These are phyloP conservation scores for Auriscalpium orientale DNA, from an alignment of 768 basidiomycete genomes.

Conservation along the genomic window DNA sequence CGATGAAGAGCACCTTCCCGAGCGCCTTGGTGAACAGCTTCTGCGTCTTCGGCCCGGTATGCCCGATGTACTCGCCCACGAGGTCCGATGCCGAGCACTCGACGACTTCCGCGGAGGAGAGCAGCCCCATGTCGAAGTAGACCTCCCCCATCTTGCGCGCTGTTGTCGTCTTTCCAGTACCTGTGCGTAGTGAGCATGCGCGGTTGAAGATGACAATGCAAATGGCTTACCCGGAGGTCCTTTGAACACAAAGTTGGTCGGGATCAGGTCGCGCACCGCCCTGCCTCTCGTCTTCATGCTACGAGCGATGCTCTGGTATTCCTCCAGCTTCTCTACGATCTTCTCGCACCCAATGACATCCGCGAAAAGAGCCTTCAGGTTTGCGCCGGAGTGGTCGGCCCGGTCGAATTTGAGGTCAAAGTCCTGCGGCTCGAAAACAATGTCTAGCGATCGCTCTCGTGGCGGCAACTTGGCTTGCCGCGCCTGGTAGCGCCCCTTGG, in stretches of 20 bases:
- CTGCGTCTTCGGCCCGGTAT: conserved; percentile 61
- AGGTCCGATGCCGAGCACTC: conserved; percentile 68
- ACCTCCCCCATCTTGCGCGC: conserved; percentile 58
- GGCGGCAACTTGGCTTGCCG: conserved; percentile 15
- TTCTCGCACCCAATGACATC: conserved; percentile 57
- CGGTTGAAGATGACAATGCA: not conserved
- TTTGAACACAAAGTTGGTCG: conserved; percentile 63
- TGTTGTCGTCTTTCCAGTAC: conserved; percentile 57
- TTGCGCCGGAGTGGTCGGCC: conserved; percentile 34
- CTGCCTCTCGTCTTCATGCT: conserved; percentile 32
- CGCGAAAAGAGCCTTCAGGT: conserved; percentile 49
- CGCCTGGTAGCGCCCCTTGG: conserved; percentile 20
- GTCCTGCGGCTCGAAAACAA: conserved; percentile 38
- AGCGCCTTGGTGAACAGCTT: conserved; percentile 56
- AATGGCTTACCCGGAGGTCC: conserved; percentile 53
- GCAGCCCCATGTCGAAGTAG: conserved; percentile 56
- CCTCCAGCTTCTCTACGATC: conserved; percentile 39
- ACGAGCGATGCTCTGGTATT: conserved; percentile 44
- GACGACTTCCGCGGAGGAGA: conserved; percentile 42
- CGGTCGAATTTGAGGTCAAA: conserved; percentile 61
- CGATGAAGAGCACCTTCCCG: conserved; percentile 62
- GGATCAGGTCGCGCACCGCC: conserved; percentile 42
- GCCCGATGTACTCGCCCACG: conserved; percentile 62
- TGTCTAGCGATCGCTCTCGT: conserved; percentile 11
- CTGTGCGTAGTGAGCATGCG: conserved; percentile 21